Base-by-base conservation (phyloP, 768 basidiomycete species). In the Cystoderma amianthinum region DNA sequence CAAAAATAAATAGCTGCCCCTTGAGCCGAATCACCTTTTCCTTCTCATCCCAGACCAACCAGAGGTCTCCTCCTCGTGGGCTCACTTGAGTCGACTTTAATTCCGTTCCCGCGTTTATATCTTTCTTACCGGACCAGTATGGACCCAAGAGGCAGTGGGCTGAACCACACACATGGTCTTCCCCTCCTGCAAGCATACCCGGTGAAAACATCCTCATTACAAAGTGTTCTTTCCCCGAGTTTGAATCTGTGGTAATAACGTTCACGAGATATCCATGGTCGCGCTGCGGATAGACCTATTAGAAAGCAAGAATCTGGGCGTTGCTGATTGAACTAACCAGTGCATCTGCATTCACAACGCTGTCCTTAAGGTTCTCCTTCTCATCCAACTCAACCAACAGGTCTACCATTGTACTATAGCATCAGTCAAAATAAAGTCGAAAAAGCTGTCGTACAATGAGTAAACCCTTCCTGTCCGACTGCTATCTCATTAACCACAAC, bases 161-260 rank as follows among this genome's bases (percentile, higher is more conserved):
- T 23, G 71, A 71, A 11, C 76, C 77, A 44, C 74, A 78, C 5
- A 76, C 75, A 13, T 59, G 64, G 44, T 78, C 76, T 55, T 78
- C 75, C 3, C 58, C 58, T 39, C 53, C 50, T 42, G 48, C 47
- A 18, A 68, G 46, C 5, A 43, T 20, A 1, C 35, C 38, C 5
- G 71, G 73, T 3, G 68, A 58, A 48, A 79, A 76, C 64, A 77
- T 69, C 3, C 78, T 64, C 5, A 75, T 74, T 16, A 67, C 55
- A 53, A 75, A 79, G 12, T 48, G 49, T 38, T 61, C 62, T 11
- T 61, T 47, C 3, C 50, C 50, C 20, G 48, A 58, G 0, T 62
- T 54, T 3, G 62, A 53, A 19, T 48, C 44, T 20, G 60, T 59
- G 0, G 76, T 74, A 17, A 76, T 47, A 12, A 69, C 48, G 44